Conservation (phyloP, 768 basidiomycete genomes). For the Suillus discolor region DNA sequence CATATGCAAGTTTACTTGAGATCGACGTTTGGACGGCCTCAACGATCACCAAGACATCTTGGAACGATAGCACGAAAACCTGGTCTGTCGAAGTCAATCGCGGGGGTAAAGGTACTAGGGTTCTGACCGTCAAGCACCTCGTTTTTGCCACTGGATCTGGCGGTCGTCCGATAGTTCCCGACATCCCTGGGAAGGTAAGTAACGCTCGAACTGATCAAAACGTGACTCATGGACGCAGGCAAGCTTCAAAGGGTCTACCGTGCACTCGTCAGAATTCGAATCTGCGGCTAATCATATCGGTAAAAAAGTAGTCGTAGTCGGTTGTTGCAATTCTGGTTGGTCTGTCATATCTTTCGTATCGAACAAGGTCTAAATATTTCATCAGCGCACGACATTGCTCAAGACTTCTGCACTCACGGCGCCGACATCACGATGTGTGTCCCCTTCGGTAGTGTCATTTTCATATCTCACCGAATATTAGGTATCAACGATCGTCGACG, state of each 20-base stretch:
- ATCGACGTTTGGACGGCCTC: slow-evolving; percentile 65
- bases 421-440: slow-evolving; percentile 33
- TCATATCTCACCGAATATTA: slow-evolving; percentile 12
- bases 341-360: neutral
- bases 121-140: slow-evolving; percentile 49
- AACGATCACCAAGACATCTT: slow-evolving; percentile 38
- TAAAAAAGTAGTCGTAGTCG: slow-evolving; percentile 69
- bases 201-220: neutral
- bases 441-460: neutral
- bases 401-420: slow-evolving; percentile 34
- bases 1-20: slow-evolving; percentile 60
- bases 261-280: slow-evolving; percentile 57
- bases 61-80: slow-evolving; percentile 38
- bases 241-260: slow-evolving; percentile 51
- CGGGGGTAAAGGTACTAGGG: slow-evolving; percentile 33
- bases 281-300: slow-evolving; percentile 51
- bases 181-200: slow-evolving; percentile 26
- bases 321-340: slow-evolving; percentile 66
- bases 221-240: slow-evolving; percentile 32
- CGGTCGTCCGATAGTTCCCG: slow-evolving; percentile 46
- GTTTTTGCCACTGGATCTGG: slow-evolving; percentile 59
- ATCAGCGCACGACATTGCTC: slow-evolving; percentile 40
- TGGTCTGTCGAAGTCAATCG: slow-evolving; percentile 50
- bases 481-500: slow-evolving; percentile 30
- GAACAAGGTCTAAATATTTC: neutral